phyloP scores from a whole-genome alignment of 1,284 basidiomycete genomes.

The Cryptococcus sp. region DNA sequence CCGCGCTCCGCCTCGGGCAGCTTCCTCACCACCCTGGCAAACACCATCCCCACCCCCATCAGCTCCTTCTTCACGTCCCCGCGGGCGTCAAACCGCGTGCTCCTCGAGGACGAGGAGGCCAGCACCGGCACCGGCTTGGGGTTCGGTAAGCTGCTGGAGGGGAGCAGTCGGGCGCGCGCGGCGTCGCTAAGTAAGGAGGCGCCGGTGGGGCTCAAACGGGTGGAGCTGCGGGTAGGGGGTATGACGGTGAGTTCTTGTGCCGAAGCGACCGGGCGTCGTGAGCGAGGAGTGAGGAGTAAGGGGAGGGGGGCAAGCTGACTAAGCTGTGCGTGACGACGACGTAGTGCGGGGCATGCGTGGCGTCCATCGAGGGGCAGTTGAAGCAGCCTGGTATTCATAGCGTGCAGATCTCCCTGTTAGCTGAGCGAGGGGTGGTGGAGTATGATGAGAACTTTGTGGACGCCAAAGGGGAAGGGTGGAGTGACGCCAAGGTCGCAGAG shows the following conservation, averaged over 20 bases:
- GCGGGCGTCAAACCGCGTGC: slow-evolving; percentile 9
- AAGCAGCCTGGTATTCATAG: slow-evolving; percentile 80
- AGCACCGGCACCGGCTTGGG: no score
- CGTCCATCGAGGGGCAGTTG: slow-evolving; percentile 89
- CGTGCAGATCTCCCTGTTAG: slow-evolving; percentile 87
- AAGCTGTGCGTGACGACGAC: neutral
- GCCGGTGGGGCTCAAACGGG: slow-evolving; percentile 23
- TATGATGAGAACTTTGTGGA: slow-evolving; percentile 63
- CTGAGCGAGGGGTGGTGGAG: slow-evolving; percentile 86
- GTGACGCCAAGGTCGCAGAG: slow-evolving; percentile 68
- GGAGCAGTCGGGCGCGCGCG: slow-evolving; percentile 2
- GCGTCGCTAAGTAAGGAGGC: slow-evolving; percentile 12
- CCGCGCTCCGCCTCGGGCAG: slow-evolving; percentile 7
- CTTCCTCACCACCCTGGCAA: slow-evolving; percentile 7
- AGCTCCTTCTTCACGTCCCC: slow-evolving; percentile 21
- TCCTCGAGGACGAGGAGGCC: slow-evolving; percentile 16
- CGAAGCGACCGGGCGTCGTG: neutral
- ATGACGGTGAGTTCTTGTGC: slow-evolving; percentile 42
- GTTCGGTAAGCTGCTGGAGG: slow-evolving; percentile 7
- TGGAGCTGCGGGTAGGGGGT: slow-evolving; percentile 48
- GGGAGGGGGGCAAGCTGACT: slow-evolving; percentile 4
- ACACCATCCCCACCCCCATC: slow-evolving; percentile 17
- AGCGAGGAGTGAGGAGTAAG: no score
- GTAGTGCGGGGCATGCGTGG: slow-evolving; percentile 53
- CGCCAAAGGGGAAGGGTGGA: slow-evolving; percentile 58